phyloP scores from a whole-genome alignment of 2,329 filamentous ascomycete genomes.

The Alternaria sp. region DNA sequence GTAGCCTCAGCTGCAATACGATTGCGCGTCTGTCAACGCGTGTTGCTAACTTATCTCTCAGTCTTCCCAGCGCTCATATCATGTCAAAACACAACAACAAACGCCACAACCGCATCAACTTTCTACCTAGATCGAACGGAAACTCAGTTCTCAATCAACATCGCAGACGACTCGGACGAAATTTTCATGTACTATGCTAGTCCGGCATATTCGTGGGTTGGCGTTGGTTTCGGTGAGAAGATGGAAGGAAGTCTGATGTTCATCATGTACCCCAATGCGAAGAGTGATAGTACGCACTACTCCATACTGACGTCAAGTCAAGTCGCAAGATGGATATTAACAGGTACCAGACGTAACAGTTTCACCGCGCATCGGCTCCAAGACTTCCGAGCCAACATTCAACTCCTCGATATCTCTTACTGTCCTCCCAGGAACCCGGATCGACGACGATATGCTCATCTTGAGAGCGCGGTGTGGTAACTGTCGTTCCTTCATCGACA shows the following conservation, averaged over 20 bases:
- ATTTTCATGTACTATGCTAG: conserved; percentile 45
- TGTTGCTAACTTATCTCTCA: conserved; percentile 11
- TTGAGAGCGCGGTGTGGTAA: conserved; percentile 51
- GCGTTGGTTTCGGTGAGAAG: conserved; percentile 53
- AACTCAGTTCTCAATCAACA: conserved; percentile 48
- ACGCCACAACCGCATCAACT: conserved; percentile 37
- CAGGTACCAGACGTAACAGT: conserved; percentile 44
- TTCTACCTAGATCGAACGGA: conserved; percentile 42
- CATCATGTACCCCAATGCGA: conserved; percentile 52
- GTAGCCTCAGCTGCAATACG: background rate
- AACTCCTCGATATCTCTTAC: conserved; percentile 39
- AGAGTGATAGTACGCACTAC: conserved; percentile 41
- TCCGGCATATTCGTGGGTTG: conserved; percentile 56
- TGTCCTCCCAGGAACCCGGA: conserved; percentile 38
- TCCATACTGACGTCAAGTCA: background rate
- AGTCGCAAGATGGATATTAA: conserved; percentile 5
- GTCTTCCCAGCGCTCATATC: conserved; percentile 25
- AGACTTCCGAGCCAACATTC: conserved; percentile 49
- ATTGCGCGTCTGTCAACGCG: background rate
- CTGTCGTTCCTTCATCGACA: conserved; percentile 50
- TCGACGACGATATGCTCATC: conserved; percentile 49
- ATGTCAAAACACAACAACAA: conserved; percentile 25
- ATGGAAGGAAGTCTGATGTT: conserved; percentile 58
- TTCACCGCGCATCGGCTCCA: conserved; percentile 47
- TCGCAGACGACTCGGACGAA: conserved; percentile 46